Base-by-base conservation (phyloP, 2,329 filamentous ascomycete species). In the Periconia sp. region DNA sequence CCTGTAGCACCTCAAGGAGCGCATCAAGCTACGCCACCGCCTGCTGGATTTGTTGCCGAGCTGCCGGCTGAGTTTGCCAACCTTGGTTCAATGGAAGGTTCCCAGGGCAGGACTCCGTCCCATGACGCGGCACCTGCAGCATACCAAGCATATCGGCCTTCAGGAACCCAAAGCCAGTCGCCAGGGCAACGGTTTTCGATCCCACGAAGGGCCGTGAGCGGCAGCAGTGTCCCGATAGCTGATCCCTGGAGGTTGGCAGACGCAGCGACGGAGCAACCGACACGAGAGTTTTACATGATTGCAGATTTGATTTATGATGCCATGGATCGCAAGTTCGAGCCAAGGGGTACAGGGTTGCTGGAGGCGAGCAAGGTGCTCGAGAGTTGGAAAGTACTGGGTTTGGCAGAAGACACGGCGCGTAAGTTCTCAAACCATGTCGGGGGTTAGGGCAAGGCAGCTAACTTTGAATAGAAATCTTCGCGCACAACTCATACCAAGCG, bases 241-340 rank as follows among this genome's bases (percentile, higher is more conserved):
- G 70, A 71, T 49, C 70, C 68, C 10, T 73, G 70, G 70, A 60
- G 68, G 40, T 63, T 72, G 44, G 69, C 64, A 14, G 69, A 73
- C 47, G 56, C 66, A 45, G 45, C 53, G 0, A 72, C 68, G 6
- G 70, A 72, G 50, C 50, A 63, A 20, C 69, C 70, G 11, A 73
- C 70, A 6, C 61, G 66, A 27, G 70, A 73, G 42, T 73, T 73
- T 50, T 72, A 70, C 20, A 63, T 70, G 11, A 58, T 73, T 18
- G 70, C 70, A 11, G 70, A 73, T 44, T 42, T 73, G 43, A 45
- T 73, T 11, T 73, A 69, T 45, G 70, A 73, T 49, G 61, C 61
- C 8, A 41, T 73, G 19, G 69, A 73, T 42, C 52, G 61, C n/a
- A 70, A 61, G 46, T 71, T 63, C 45, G 70, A 72, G 44, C 70